These are phyloP conservation scores for Pythium dissimile DNA, from an alignment of 352 stramenopile species.

Conservation along the genomic window DNA sequence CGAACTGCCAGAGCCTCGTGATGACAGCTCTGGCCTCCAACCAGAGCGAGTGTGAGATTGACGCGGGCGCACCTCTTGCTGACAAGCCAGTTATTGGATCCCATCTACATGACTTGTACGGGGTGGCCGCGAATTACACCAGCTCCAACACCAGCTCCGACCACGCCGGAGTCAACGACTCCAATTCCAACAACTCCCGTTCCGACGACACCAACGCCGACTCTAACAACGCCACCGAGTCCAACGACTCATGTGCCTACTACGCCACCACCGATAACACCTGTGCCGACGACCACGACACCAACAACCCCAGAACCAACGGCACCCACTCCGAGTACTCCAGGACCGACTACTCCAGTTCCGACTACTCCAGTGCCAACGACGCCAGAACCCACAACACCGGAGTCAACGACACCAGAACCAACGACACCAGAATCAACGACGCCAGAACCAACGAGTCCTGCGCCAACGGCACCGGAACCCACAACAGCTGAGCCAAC, in stretches of 20 bases:
- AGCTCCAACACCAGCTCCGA: not conserved
- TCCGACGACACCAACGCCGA: not conserved
- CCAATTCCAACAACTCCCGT: not conserved
- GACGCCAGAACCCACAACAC: too few species aligned
- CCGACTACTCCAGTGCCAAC: not conserved
- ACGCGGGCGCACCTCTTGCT: not conserved
- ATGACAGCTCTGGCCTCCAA: not conserved
- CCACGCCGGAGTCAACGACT: not conserved
- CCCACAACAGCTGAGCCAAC: not conserved
- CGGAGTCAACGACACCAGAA: not conserved
- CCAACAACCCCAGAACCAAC: too few species aligned
- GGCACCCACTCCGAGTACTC: too few species aligned
- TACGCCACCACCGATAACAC: not conserved
- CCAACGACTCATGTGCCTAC: not conserved
- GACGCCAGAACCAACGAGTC: too few species aligned
- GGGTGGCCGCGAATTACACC: not conserved
- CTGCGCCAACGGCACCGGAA: not conserved
- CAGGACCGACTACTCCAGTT: too few species aligned
- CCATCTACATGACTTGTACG: not conserved
- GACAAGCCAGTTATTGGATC: not conserved
- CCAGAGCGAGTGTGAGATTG: not conserved
- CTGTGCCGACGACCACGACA: not conserved
- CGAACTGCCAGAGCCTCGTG: not conserved
- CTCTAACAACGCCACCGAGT: too few species aligned
- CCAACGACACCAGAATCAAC: too few species aligned